A percentile compares a stretch with the other conserved stretches of the same genome.
phyloP scores from a whole-genome alignment of 768 basidiomycete species.

The Russula griseocarnosa region DNA sequence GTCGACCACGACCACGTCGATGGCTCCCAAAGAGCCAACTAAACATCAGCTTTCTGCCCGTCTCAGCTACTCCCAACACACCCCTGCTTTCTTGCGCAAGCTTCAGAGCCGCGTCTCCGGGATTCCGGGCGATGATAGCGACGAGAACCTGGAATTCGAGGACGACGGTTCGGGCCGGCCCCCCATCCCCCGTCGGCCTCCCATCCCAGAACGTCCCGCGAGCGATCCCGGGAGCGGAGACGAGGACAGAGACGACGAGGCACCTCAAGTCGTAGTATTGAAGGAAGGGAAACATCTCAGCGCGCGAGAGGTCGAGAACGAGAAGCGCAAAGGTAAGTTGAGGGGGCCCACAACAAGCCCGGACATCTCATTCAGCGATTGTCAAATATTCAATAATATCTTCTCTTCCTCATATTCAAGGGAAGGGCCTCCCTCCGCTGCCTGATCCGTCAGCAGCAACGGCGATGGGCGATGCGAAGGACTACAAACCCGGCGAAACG shows the following conservation, averaged over 20 bases:
- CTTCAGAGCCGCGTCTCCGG: constrained; percentile 63
- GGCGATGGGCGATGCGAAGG: constrained; percentile 1
- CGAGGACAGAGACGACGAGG: constrained; percentile 64
- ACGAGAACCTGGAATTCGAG: constrained; percentile 53
- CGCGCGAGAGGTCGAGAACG: constrained; percentile 71
- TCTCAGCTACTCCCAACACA: constrained; percentile 57
- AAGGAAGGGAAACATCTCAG: constrained; percentile 85
- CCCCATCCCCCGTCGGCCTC: constrained; percentile 70
- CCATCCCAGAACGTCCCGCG: constrained; percentile 64
- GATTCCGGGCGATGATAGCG: constrained; percentile 42
- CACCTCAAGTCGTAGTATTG: constrained; percentile 84
- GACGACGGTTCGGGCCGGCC: constrained; percentile 64
- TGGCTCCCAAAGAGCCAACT: constrained; percentile 59
- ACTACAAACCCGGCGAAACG: not conserved
- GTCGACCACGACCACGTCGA: constrained; percentile 22
- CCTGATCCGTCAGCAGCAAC: constrained; percentile 34
- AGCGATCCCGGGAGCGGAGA: constrained; percentile 70
- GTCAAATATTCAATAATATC: not conserved
- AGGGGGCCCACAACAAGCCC: not conserved
- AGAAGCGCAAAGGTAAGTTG: constrained; percentile 61
- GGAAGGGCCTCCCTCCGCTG: constrained; percentile 57
- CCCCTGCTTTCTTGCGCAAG: constrained; percentile 62
- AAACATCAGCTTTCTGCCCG: constrained; percentile 68
- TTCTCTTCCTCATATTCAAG: constrained; percentile 35
- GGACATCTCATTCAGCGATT: not conserved